Base-by-base conservation (phyloP, 2,329 filamentous ascomycete species). In the Botrytis pseudocinerea region DNA sequence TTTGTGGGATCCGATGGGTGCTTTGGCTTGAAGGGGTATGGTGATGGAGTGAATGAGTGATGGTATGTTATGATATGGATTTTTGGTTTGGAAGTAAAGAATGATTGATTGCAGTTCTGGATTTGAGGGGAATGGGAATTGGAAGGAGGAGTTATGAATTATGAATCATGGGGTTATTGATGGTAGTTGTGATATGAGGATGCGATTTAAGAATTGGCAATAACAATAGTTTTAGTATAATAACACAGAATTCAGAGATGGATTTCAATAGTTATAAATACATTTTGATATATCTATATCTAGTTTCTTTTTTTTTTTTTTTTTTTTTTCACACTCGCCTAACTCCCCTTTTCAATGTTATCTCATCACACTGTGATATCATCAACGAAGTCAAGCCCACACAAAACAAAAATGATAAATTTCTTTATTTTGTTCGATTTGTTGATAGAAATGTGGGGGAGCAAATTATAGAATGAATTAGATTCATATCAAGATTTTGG, bases 1-100 rank as follows among this genome's bases (percentile, higher is more conserved):
- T 2, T 83, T 93, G 38, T 95, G 93, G 93, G 92, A 95, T 84
- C 92, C 92, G 0, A 93, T 95, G 90, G 92, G 92, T 1, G 87
- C 90, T 28, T 80, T 94, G 81, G 92, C 92, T 77, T 92, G 48
- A 48, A 10, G 20, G 7, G 28, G 46, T 25, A 16, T 44, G 10
- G 10, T 32, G 20, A 59, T 59, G 48, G 22, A n/a, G n/a, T 32
- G 32, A 32, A 32, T 28, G 38, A 44, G 16, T 32, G 14, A 54
- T 54, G 51, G 25, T 57, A 4, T 54, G 9, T 16, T 9, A 40
- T 62, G 35, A n/a, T n/a, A n/a, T 18, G 25, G 25, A 18, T 1
- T 22, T n/a, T 9, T 62, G 22, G 2, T 18, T 18, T 25, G 3
- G 3, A 62, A 2, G 35, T 8, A 57, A 14, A 57, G 1, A 2